Evolutionary conservation across 2,329 filamentous ascomycete species (phyloP), one percentile per base, ranked within the genome.

Genomic region (Atkinsonella hypoxylon): DNA sequence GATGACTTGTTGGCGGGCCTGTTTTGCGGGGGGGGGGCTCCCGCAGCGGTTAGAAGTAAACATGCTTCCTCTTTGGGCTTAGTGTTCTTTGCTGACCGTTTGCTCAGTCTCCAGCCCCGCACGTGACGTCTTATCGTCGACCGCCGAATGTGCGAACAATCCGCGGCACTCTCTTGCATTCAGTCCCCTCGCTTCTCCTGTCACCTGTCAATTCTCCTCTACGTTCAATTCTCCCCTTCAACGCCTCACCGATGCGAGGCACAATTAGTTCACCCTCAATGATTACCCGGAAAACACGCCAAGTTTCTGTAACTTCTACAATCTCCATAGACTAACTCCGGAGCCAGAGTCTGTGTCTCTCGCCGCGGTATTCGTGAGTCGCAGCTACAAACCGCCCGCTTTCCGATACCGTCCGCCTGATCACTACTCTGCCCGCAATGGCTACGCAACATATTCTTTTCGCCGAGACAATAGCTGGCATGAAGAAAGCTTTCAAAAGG

Each of bases 401-500:
- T 18, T 1, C 34, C 15, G 32, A 45, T 17, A 36, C 13, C 32
- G 6, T 38, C 34, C 22, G 36, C 26, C 32, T 30, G 11, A 17
- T 12, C 34, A 34, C 17, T n/a, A 36, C 38, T 36, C 42, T 39
- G 38, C 52, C 57, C 53, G 55, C 54, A 58, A 72, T 73, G 69
- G 67, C 70, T 51, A 66, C 67, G 51, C 79, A 83, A 60, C 80
- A 83, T 59, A 70, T 80, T 41, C 68, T 83, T 52, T 79, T 85
- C 61, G 74, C 78, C 54, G 81, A 85, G 61, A 85, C 82, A 18
- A 81, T 85, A 62, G 72, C 75, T 57, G 79, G 75, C 48, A 82
- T 86, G 76, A 85, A 82, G 60, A 81, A 82, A 65, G 80, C 81
- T 6, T 70, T 83, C 53, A 83, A 83, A 62, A 70, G 81, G 55